A percentile compares a stretch with the other conserved stretches of the same genome.
phyloP scores from a whole-genome alignment of 768 basidiomycete genomes.

The Hygrocybe coccinea region DNA sequence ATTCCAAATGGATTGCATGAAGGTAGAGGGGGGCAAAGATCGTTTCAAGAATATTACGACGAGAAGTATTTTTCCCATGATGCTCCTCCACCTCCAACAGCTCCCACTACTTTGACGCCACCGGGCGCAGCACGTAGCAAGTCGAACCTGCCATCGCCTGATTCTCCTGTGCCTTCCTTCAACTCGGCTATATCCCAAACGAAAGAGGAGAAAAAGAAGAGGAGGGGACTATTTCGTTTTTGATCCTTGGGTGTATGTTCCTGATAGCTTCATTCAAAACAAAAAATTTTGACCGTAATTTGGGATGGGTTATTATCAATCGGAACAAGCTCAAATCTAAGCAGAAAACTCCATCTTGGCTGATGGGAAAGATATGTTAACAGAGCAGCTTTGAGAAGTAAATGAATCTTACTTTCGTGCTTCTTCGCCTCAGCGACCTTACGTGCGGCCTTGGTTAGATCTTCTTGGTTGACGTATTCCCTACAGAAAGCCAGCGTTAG shows the following conservation, averaged over 20 bases:
- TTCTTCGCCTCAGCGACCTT: slow-evolving; percentile 97
- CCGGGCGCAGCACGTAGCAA: slow-evolving; percentile 30
- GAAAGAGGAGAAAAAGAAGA: slow-evolving; percentile 67
- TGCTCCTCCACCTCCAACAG: slow-evolving; percentile 47
- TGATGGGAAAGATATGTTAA: slow-evolving; percentile 19
- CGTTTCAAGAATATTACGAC: slow-evolving; percentile 76
- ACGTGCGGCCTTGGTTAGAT: slow-evolving; percentile 91
- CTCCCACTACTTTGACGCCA: slow-evolving; percentile 33
- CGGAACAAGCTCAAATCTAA: slow-evolving; percentile 22
- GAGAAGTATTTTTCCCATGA: slow-evolving; percentile 70
- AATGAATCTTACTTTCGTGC: slow-evolving; percentile 75
- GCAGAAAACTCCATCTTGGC: slow-evolving; percentile 54
- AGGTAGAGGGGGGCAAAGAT: slow-evolving; percentile 38
- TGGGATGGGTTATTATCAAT: slow-evolving; percentile 8
- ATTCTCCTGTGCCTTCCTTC: slow-evolving; percentile 46
- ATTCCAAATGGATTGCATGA: slow-evolving; percentile 66
- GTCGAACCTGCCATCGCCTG: slow-evolving; percentile 48
- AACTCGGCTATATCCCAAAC: slow-evolving; percentile 33
- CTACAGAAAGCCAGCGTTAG: slow-evolving; percentile 34
- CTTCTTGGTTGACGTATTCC: slow-evolving; percentile 90
- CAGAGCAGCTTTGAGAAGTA: not conserved
- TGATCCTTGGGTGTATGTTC: slow-evolving; percentile 26
- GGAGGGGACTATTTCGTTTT: slow-evolving; percentile 72
- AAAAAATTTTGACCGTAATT: not conserved
- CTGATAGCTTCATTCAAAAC: not conserved